Evolutionary conservation across 2,329 filamentous ascomycete genomes (phyloP).

Genomic region (Botrytis byssoidea): DNA sequence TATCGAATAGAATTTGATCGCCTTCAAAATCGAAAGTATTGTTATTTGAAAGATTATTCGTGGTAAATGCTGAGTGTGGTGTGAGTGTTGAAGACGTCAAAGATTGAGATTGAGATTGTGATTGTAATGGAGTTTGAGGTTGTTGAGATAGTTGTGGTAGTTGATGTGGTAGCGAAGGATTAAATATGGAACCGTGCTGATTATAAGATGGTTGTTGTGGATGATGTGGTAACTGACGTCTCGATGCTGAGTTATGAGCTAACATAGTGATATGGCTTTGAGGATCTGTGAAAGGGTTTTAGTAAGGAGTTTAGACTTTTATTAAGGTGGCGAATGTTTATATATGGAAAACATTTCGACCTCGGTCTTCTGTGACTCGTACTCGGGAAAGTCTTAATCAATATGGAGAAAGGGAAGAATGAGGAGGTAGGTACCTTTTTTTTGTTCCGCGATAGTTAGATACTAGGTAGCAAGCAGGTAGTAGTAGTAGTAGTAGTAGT

Average conservation of each 20-base stretch:
- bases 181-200: not conserved
- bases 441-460: not conserved
- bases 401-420: not conserved
- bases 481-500: slow-evolving; percentile 13
- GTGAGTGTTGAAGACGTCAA: not conserved
- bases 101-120: slow-evolving; percentile 1
- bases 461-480: not conserved
- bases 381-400: not conserved
- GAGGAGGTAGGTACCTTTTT: not conserved
- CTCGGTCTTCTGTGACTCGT: slow-evolving; percentile 5
- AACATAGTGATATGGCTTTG: slow-evolving; percentile 10
- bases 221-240: slow-evolving; percentile 16
- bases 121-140: not conserved
- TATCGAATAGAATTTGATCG: slow-evolving; percentile 34
- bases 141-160: not conserved
- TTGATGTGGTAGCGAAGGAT: not conserved
- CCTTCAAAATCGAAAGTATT: slow-evolving; percentile 29
- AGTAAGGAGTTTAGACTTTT: not conserved
- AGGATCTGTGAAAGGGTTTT: slow-evolving; percentile 1
- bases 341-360: not conserved
- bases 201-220: not conserved
- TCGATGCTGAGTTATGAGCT: slow-evolving; percentile 10
- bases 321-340: slow-evolving; percentile 8
- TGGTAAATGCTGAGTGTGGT: not conserved
- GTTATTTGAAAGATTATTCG: slow-evolving; percentile 27